These are phyloP conservation scores for Stentor roeselii DNA, from an alignment of 73 alveolate species.

Conservation along the genomic window DNA sequence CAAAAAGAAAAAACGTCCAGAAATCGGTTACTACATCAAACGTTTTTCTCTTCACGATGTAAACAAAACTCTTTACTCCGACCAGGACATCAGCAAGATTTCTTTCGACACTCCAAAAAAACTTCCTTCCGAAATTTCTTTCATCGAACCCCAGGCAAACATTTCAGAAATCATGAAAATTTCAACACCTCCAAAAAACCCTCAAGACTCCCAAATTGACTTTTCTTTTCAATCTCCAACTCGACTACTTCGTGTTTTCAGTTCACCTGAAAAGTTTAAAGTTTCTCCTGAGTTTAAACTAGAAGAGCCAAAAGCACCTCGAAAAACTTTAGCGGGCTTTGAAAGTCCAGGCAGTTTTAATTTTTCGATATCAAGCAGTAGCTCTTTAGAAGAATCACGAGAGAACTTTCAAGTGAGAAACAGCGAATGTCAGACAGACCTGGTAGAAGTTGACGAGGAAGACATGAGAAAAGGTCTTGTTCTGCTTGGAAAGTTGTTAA, in stretches of 20 bases:
- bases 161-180: background rate
- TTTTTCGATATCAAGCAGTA: background rate
- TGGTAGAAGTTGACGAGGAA: background rate
- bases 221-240: background rate
- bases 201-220: background rate
- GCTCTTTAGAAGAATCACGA: background rate
- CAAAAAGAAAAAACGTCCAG: background rate
- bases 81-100: background rate
- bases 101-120: background rate
- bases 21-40: background rate
- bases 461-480: no score
- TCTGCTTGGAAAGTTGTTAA: no score
- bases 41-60: background rate
- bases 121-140: background rate
- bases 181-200: background rate
- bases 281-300: background rate
- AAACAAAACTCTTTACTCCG: background rate
- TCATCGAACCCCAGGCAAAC: background rate
- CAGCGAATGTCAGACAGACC: background rate
- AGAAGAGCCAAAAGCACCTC: background rate
- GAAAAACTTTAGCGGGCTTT: background rate
- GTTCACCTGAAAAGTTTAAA: background rate
- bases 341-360: background rate
- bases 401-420: background rate
- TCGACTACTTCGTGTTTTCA: background rate